These are phyloP conservation scores for Coccinonectria pachysandricola DNA, from an alignment of 2,329 filamentous ascomycete species.

Conservation along the genomic window DNA sequence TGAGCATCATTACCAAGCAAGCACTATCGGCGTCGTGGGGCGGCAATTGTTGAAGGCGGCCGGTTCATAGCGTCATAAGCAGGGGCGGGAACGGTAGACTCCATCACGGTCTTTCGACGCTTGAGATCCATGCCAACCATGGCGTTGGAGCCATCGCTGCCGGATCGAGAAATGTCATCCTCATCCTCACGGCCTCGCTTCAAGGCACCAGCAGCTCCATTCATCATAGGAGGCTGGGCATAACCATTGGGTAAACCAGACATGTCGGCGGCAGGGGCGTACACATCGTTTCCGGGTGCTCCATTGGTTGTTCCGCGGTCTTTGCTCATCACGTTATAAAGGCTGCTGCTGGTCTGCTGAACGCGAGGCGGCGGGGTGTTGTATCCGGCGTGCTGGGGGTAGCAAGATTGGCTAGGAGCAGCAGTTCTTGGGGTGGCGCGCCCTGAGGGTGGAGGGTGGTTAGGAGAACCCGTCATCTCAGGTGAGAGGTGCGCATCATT, in stretches of 20 bases:
- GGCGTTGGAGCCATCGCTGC: conserved; percentile 34
- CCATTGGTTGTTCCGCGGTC: conserved; percentile 53
- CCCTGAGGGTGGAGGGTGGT: conserved; percentile 69
- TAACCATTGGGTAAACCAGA: conserved; percentile 51
- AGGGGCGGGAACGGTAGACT: conserved; percentile 42
- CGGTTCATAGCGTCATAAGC: conserved; percentile 41
- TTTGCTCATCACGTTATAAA: conserved; percentile 85
- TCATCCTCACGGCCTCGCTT: conserved; percentile 48
- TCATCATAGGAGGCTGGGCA: conserved; percentile 51
- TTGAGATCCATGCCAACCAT: conserved; percentile 53
- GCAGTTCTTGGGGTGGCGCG: conserved; percentile 79
- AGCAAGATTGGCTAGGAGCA: conserved; percentile 61
- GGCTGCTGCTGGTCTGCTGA: conserved; percentile 60
- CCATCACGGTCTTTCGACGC: conserved; percentile 67
- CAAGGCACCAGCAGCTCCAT: conserved; percentile 41
- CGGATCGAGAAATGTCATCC: conserved; percentile 48
- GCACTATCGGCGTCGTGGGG: conserved; percentile 30
- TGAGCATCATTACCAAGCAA: too few relatives aligned
- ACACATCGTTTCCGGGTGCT: conserved; percentile 56
- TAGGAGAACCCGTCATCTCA: conserved; percentile 74
- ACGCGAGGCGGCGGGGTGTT: conserved; percentile 70
- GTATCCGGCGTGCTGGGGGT: conserved; percentile 58
- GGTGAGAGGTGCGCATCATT: conserved; percentile 71
- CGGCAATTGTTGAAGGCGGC: conserved; percentile 34
- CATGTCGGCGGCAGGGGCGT: conserved; percentile 56